A percentile compares a stretch with the other conserved stretches of the same genome.
Conservation (phyloP, 345 rosid species). For the Microthlaspi erraticum region DNA sequence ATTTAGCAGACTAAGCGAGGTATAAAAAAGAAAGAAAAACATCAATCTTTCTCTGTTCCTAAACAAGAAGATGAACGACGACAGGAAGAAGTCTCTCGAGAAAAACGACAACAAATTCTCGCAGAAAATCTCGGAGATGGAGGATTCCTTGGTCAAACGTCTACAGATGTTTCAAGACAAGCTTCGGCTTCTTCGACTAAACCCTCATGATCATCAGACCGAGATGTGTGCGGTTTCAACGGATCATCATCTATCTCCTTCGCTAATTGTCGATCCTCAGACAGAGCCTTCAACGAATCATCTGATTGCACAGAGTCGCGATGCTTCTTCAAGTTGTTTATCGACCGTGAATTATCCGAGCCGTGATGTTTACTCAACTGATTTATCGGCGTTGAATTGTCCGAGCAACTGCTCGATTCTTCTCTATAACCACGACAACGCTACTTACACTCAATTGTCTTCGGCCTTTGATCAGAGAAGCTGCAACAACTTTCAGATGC, state of each 20-base stretch:
- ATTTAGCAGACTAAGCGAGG: background rate
- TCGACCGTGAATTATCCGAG: background rate
- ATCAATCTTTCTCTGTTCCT: background rate
- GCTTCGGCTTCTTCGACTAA: background rate
- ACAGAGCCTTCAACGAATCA: background rate
- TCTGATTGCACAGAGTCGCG: background rate
- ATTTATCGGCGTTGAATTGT: background rate
- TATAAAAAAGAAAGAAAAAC: background rate
- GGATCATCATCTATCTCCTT: background rate
- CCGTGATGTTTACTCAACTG: background rate
- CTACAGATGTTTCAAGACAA: background rate
- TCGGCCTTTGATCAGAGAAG: background rate
- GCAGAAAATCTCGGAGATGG: background rate
- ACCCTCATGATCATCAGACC: background rate
- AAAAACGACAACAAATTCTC: background rate
- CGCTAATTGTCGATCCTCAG: background rate
- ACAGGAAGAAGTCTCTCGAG: background rate
- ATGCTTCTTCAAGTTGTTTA: background rate
- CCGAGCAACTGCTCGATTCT: background rate
- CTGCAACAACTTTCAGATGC: constrained; percentile 8
- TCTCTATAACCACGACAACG: background rate
- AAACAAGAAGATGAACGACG: background rate
- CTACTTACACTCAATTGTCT: background rate
- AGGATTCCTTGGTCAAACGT: background rate
- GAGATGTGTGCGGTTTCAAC: background rate